Conservation (phyloP, 345 rosid species). For the Populus ilicifolia region DNA sequence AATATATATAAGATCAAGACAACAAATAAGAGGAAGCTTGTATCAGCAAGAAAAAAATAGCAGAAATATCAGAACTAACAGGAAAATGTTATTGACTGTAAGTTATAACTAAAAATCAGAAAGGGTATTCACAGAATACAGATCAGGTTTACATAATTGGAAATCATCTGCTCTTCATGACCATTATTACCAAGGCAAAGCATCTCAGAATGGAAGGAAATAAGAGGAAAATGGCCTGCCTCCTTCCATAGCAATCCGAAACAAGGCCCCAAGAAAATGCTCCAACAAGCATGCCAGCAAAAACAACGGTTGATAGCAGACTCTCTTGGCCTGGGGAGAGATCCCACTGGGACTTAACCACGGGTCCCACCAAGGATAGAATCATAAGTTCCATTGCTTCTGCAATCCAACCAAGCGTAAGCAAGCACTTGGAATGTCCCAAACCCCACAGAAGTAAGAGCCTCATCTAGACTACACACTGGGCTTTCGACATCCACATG, state of each 20-base stretch:
- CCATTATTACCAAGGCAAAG: not conserved
- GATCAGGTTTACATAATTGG: no score
- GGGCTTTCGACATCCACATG: no score
- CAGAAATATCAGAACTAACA: conserved; percentile 14
- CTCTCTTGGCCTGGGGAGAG: conserved; percentile 41
- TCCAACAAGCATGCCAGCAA: conserved; percentile 45
- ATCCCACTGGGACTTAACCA: conserved; percentile 38
- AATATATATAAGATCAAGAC: no score
- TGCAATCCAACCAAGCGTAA: conserved; percentile 36
- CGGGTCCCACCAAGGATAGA: conserved; percentile 45
- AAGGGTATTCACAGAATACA: not conserved
- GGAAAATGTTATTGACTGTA: no score
- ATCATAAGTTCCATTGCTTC: conserved; percentile 47
- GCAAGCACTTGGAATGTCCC: conserved; percentile 47
- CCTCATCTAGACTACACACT: conserved; percentile 38
- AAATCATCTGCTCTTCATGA: no score
- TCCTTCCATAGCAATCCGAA: conserved; percentile 42
- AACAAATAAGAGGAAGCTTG: no score
- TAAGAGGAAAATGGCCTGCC: conserved; percentile 15
- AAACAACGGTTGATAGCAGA: conserved; percentile 34
- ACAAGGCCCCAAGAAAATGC: conserved; percentile 48
- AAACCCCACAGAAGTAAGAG: conserved; percentile 27
- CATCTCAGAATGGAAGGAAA: not conserved
- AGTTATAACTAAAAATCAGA: not conserved
- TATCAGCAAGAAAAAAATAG: conserved; percentile 3